These are phyloP conservation scores for Vitis rotundifolia DNA, from an alignment of 164 flowering plant species.

Conservation along the genomic window DNA sequence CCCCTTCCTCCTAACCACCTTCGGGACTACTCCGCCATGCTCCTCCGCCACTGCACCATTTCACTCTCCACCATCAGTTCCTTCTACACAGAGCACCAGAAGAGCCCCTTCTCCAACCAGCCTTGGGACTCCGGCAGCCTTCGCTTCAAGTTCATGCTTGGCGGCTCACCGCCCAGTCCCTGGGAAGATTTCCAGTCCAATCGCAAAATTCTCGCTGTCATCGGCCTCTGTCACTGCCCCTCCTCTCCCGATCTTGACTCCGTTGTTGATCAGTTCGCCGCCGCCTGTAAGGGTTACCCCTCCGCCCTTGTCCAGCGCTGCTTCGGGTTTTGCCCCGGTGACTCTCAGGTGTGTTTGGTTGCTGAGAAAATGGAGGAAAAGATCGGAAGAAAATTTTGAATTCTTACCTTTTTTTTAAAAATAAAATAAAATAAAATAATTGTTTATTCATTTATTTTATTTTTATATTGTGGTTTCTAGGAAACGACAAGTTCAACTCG, in stretches of 20 bases:
- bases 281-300: conserved; percentile 55
- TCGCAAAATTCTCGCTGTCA: conserved; percentile 83
- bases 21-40: conserved; percentile 75
- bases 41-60: conserved; percentile 60
- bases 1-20: conserved; percentile 55
- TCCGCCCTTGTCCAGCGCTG: conserved; percentile 80
- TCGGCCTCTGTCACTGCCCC: conserved; percentile 91
- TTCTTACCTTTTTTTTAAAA: not conserved
- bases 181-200: conserved; percentile 98
- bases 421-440: too few relatives aligned
- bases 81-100: conserved; percentile 98
- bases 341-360: conserved; percentile 60
- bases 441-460: too few relatives aligned
- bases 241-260: conserved; percentile 77
- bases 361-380: too few relatives aligned
- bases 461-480: too few relatives aligned
- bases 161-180: conserved; percentile 78
- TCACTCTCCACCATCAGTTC: conserved; percentile 84
- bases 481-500: too few relatives aligned
- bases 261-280: conserved; percentile 48
- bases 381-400: not conserved
- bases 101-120: conserved; percentile 90
- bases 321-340: conserved; percentile 87
- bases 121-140: conserved; percentile 91
- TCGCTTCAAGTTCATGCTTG: conserved; percentile 81